These are phyloP conservation scores for Candida glucosophila DNA, from an alignment of 1,139 yeast species.

Conservation along the genomic window DNA sequence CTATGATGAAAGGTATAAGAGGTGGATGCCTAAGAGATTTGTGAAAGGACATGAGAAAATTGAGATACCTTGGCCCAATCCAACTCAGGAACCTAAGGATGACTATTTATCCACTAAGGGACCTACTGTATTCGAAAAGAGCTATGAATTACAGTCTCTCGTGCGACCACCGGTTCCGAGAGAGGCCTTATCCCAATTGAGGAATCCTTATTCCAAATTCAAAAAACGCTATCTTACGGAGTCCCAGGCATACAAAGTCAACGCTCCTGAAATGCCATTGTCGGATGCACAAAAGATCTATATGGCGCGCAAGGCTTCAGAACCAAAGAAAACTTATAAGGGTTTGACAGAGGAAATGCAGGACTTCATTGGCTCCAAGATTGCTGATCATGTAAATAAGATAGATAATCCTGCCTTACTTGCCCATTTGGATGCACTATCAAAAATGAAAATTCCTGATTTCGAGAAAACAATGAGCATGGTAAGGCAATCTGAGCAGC, in stretches of 20 bases:
- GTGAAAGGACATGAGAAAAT: slow-evolving; percentile 61
- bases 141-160: slow-evolving; percentile 65
- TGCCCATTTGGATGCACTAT: slow-evolving; percentile 33
- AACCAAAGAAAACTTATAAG: slow-evolving; percentile 37
- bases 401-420: slow-evolving; percentile 30
- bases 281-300: slow-evolving; percentile 56
- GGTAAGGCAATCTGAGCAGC: slow-evolving; percentile 6
- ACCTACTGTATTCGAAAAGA: slow-evolving; percentile 58
- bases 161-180: slow-evolving; percentile 63
- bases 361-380: slow-evolving; percentile 61
- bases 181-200: slow-evolving; percentile 57
- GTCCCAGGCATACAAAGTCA: slow-evolving; percentile 53
- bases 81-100: slow-evolving; percentile 50
- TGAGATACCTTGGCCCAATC: slow-evolving; percentile 88
- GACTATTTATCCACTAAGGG: slow-evolving; percentile 52
- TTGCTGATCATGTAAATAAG: slow-evolving; percentile 44
- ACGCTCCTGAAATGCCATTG: slow-evolving; percentile 73
- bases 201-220: slow-evolving; percentile 61
- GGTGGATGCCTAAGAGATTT: slow-evolving; percentile 69
- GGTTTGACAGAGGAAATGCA: slow-evolving; percentile 60
- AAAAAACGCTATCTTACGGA: slow-evolving; percentile 51
- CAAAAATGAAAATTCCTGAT: slow-evolving; percentile 21
- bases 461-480: slow-evolving; percentile 20
- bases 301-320: slow-evolving; percentile 45
- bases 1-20: slow-evolving; percentile 68